Percentiles rank a stretch among this genome's conserved stretches.
Conservation (phyloP, 2,329 filamentous ascomycete species). For the Pseudovirgaria hyperparasitica region DNA sequence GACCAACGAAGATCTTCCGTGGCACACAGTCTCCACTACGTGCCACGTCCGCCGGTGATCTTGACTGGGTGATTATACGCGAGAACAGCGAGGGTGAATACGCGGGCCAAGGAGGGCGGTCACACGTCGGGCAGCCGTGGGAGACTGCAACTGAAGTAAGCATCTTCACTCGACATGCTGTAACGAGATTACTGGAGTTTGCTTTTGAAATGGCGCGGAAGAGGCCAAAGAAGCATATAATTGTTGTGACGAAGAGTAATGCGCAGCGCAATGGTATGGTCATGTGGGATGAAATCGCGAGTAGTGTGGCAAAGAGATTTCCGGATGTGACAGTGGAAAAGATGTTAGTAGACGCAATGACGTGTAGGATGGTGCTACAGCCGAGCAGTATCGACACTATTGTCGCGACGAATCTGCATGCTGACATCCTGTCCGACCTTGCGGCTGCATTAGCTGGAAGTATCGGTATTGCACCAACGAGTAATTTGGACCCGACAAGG, state of each 20-base stretch:
- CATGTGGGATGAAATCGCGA: constrained; percentile 52
- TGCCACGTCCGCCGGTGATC: constrained; percentile 41
- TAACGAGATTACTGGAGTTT: constrained; percentile 49
- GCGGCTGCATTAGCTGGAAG: constrained; percentile 57
- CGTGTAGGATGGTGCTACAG: constrained; percentile 49
- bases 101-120: constrained; percentile 50
- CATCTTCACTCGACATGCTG: constrained; percentile 48
- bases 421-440: constrained; percentile 59
- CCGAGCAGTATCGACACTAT: constrained; percentile 49
- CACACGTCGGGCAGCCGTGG: constrained; percentile 45
- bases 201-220: constrained; percentile 48
- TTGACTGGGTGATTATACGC: constrained; percentile 54
- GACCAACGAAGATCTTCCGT: constrained; percentile 47
- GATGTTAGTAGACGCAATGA: constrained; percentile 58
- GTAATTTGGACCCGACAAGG: constrained; percentile 53
- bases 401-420: constrained; percentile 46
- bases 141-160: constrained; percentile 50
- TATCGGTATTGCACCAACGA: constrained; percentile 60
- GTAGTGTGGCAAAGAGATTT: constrained; percentile 42
- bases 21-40: constrained; percentile 47
- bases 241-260: constrained; percentile 54
- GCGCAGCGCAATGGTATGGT: constrained; percentile 56
- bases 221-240: constrained; percentile 44
- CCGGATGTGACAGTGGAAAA: constrained; percentile 50
- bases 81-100: constrained; percentile 58